Evolutionary conservation across 2,329 filamentous ascomycete genomes (phyloP), one percentile per base, ranked within the genome.

Genomic region (Aspergillus glaucus): DNA sequence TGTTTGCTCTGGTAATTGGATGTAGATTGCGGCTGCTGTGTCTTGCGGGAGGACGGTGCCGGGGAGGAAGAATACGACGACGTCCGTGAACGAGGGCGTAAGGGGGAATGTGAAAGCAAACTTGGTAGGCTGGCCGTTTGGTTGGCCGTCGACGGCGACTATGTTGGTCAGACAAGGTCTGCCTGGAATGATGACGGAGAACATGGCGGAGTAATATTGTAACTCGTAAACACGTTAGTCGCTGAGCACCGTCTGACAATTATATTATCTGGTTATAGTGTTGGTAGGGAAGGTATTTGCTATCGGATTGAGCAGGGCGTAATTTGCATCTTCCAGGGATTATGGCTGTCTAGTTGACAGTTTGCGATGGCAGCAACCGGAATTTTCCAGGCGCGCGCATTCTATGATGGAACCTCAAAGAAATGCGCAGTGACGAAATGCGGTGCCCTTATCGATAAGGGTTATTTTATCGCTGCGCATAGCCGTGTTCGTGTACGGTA

Each of bases 41-140:
- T 82, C 80, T 3, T 79, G 75, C 0, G 91, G 91, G 0, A 98
- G 77, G 8, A 78, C 69, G 8, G 86, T 77, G 40, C 85, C 86
- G 0, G 93, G 94, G 1, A 96, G 80, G 32, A 96, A 77, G 73
- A 97, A 95, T 49, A 97, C 84, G 61, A 90, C 86, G 48, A 97
- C 80, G 66, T 97, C 90, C 47, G 74, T 77, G 67, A 86, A 83
- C 4, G 75, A 60, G 1, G 81, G 79, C 22, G 66, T 61, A 6
- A 79, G 67, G 14, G 86, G 83, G 67, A 93, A 89, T 45, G 81
- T 72, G 68, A 85, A 84, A 45, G 80, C 79, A 66, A 82, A 83
- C 66, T 85, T 82, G 2, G 80, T 81, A 40, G 77, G 70, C 51
- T 79, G 78, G 47, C 79, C 70, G 26, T 74, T 75, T 39, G 76